Conservation (phyloP, 2,329 filamentous ascomycete genomes). For the Neopestalotiopsis rosae region DNA sequence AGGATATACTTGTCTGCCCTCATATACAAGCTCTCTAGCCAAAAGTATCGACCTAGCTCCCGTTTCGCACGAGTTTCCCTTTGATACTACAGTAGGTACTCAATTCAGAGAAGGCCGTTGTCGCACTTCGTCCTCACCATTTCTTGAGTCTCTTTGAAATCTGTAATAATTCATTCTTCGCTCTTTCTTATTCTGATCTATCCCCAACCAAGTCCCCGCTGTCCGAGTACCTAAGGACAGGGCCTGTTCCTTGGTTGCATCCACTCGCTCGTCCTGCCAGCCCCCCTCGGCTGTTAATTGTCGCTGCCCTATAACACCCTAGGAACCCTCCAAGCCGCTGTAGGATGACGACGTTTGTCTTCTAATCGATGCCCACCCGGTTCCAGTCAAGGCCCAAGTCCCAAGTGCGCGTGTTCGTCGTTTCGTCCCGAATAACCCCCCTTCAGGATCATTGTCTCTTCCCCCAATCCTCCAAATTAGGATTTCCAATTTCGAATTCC, state of each 20-base stretch:
- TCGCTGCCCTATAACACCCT: conserved; percentile 20
- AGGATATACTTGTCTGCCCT: not conserved
- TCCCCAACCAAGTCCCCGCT: conserved; percentile 1
- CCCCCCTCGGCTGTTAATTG: conserved; percentile 18
- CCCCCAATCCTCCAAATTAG: conserved; percentile 13
- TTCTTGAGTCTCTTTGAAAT: not conserved
- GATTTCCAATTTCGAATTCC: not conserved
- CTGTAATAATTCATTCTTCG: not conserved
- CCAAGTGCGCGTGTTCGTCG: conserved; percentile 5
- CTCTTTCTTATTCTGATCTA: not conserved
- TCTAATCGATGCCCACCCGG: conserved; percentile 17
- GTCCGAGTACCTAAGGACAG: conserved; percentile 5
- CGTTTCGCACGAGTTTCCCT: not conserved
- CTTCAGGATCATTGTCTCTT: conserved; percentile 21
- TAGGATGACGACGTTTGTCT: conserved; percentile 37
- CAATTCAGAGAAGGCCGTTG: not conserved
- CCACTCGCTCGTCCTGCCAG: not conserved
- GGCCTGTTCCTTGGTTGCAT: conserved; percentile 17
- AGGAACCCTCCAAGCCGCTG: conserved; percentile 23
- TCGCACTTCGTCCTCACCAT: not conserved
- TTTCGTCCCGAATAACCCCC: conserved; percentile 22
- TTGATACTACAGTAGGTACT: not conserved
- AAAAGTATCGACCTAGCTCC: not conserved
- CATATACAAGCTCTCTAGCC: not conserved
- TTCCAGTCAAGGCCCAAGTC: not conserved